Percentiles rank a stretch among this genome's conserved stretches.
phyloP scores from a whole-genome alignment of 371 early-diverging fungal genomes.

The Actinomucor elegans region DNA sequence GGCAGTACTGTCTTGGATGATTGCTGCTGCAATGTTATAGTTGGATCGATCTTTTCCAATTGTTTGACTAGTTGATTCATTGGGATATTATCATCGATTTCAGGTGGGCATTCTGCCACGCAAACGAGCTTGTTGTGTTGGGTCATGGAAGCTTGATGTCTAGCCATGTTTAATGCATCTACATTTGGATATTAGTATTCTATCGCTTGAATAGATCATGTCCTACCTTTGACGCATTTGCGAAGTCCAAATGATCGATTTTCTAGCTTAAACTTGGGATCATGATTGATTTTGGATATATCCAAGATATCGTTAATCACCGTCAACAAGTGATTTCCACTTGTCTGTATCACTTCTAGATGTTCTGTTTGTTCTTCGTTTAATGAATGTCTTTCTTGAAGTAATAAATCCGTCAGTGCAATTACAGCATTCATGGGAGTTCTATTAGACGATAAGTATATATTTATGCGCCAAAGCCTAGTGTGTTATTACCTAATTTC shows the following conservation, averaged over 20 bases:
- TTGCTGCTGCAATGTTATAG: background rate
- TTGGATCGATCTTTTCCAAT: slow-evolving; percentile 9
- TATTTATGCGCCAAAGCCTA: background rate
- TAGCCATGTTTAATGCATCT: slow-evolving; percentile 54
- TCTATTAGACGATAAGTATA: slow-evolving; percentile 11
- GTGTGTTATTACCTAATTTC: slow-evolving; percentile 37
- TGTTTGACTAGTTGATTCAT: slow-evolving; percentile 33
- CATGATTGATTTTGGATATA: slow-evolving; percentile 61
- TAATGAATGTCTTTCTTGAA: slow-evolving; percentile 50
- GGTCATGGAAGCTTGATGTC: slow-evolving; percentile 48
- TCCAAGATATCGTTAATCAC: slow-evolving; percentile 63
- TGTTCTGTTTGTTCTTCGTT: slow-evolving; percentile 56
- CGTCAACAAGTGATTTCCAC: slow-evolving; percentile 61
- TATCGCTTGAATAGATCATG: background rate
- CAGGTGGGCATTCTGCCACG: slow-evolving; percentile 53
- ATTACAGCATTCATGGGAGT: slow-evolving; percentile 70
- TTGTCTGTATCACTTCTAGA: slow-evolving; percentile 61
- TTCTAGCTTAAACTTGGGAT: slow-evolving; percentile 59
- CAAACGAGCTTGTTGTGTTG: slow-evolving; percentile 42
- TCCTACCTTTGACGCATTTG: slow-evolving; percentile 61
- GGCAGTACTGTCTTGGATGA: slow-evolving; percentile 45
- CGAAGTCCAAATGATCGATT: slow-evolving; percentile 53
- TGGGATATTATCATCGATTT: slow-evolving; percentile 51
- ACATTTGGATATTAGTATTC: background rate
- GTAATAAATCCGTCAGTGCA: slow-evolving; percentile 56